Conservation (phyloP, 208 protist species). For the Trypanosoma rangeli region DNA sequence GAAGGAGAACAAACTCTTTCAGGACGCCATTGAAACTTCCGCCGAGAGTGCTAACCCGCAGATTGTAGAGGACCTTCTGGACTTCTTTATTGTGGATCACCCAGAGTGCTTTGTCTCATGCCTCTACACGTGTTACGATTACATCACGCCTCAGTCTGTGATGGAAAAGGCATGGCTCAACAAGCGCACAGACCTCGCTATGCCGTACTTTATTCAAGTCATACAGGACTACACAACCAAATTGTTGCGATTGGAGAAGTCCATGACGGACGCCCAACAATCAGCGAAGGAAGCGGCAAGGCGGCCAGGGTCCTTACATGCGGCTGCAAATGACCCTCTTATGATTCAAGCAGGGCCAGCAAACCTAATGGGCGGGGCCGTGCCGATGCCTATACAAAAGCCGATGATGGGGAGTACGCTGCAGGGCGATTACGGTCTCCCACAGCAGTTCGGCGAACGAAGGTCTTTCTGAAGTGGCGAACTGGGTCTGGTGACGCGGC, state of each 20-base stretch:
- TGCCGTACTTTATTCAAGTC: constrained; percentile 99
- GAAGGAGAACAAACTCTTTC: constrained; percentile 98
- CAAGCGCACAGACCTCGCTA: constrained; percentile 96
- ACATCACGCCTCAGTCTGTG: constrained; percentile 93
- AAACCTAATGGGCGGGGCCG: constrained; percentile 25
- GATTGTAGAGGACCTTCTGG: constrained; percentile 94
- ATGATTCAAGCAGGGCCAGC: constrained; percentile 73
- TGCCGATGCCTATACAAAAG: constrained; percentile 34
- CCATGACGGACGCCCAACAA: constrained; percentile 77
- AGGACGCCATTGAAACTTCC: constrained; percentile 98
- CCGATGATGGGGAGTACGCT: constrained; percentile 26
- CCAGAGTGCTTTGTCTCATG: constrained; percentile 95
- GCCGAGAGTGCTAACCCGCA: constrained; percentile 91
- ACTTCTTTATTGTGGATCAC: constrained; percentile 97
- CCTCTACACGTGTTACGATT: constrained; percentile 98
- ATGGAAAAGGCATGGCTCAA: constrained; percentile 99
- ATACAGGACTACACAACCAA: constrained; percentile 93
- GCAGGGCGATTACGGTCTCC: constrained; percentile 40
- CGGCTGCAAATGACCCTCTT: constrained; percentile 38
- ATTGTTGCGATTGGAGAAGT: constrained; percentile 84
- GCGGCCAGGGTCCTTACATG: constrained; percentile 49
- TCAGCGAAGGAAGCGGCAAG: constrained; percentile 84
- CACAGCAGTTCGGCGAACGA: constrained; percentile 61
- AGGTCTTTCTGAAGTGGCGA: constrained; percentile 42
- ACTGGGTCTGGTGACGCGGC: too few relatives aligned